Evolutionary conservation across 305 asterid genomes (phyloP), one percentile per base, ranked within the genome.

Genomic region (Fraxinus latifolia): DNA sequence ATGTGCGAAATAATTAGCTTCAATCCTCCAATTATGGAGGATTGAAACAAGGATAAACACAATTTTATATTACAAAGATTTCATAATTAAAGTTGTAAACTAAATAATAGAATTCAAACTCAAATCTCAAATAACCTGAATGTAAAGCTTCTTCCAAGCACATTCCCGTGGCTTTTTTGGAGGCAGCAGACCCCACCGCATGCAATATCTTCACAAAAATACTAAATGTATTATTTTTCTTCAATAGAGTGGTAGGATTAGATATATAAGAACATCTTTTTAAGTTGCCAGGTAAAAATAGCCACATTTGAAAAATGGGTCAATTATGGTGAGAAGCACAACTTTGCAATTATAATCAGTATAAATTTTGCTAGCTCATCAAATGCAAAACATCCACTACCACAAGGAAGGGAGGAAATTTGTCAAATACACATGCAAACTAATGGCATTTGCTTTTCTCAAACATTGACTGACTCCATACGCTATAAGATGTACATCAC

Each of bases 111-210:
- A 68, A 73, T 42, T 71, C 71, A 23, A 84, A 62, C 65, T 55
- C 58, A 60, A 70, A 81, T 55, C 32, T 81, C 14, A 76, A 83
- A 42, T 76, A 83, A 92, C 98, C 97, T 94, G 90, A 83, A 96
- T 89, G 89, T 96, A 96, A 77, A 93, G 98, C 86, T 89, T 94
- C 90, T 96, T 96, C 99, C 99, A 96, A 78, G 99, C 97, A 87
- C 92, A 90, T 82, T 92, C 98, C 39, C 98, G 90, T 9, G 90
- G 90, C 85, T 85, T 96, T 83, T 89, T 90, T 50, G 95, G 93
- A 47, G 92, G 93, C 91, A 92, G 83, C 31, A 94, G 87, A 85
- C 99, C 98, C 99, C 99, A 96, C 78, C 99, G 89, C 94, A 96
- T 87, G 82, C 93, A 87, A 85, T 94, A 96, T 87, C 99, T 96